phyloP scores from a whole-genome alignment of 768 basidiomycete genomes.

The Rhodotorula kratochvilovae region DNA sequence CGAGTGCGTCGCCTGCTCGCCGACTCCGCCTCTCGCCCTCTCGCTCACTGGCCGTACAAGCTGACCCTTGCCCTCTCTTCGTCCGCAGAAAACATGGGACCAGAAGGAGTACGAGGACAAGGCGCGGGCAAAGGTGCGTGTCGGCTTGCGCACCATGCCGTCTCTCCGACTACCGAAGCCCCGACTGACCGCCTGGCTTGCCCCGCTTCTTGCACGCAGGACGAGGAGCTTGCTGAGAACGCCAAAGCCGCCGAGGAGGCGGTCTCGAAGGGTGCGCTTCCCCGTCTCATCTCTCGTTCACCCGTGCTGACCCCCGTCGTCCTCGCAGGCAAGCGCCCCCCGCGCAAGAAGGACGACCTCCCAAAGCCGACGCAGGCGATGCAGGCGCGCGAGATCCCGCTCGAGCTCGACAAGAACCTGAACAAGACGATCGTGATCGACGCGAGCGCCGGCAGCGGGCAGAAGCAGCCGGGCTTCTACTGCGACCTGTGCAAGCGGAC shows the following conservation, averaged over 20 bases:
- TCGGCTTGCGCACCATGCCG: neutral
- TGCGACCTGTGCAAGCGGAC: slow-evolving; percentile 88
- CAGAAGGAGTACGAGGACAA: slow-evolving; percentile 80
- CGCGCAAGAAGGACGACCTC: slow-evolving; percentile 81
- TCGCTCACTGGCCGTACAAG: neutral
- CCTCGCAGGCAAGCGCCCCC: neutral
- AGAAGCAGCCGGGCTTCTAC: slow-evolving; percentile 88
- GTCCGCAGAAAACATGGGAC: slow-evolving; percentile 60
- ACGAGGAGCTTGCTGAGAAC: slow-evolving; percentile 70
- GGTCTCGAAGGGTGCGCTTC: slow-evolving; percentile 66
- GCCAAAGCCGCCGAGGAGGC: slow-evolving; percentile 82
- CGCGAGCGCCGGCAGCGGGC: slow-evolving; percentile 61
- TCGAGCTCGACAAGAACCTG: slow-evolving; percentile 92
- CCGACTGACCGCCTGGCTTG: neutral
- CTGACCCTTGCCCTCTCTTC: neutral
- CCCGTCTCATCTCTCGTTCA: neutral
- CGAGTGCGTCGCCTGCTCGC: slow-evolving; percentile 4
- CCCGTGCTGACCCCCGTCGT: neutral
- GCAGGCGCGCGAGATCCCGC: slow-evolving; percentile 73
- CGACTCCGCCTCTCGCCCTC: neutral
- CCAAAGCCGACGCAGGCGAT: slow-evolving; percentile 92
- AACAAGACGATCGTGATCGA: slow-evolving; percentile 92
- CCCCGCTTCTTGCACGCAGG: slow-evolving; percentile 43
- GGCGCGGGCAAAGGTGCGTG: slow-evolving; percentile 61
- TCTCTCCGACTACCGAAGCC: neutral